phyloP scores from a whole-genome alignment of 441 rosid species.

The Kokia cookei region DNA sequence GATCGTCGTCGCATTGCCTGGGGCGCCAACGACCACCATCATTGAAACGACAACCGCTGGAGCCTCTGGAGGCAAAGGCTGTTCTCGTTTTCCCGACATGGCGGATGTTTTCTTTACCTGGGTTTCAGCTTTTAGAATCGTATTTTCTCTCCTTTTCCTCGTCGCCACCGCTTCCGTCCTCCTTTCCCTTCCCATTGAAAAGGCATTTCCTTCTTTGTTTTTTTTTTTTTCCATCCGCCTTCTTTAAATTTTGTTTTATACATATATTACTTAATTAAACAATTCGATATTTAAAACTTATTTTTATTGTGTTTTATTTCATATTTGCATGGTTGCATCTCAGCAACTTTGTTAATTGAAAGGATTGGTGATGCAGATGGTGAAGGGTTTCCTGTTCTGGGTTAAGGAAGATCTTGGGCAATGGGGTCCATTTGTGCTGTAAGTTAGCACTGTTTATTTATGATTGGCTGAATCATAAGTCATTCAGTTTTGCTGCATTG shows the following conservation, averaged over 20 bases:
- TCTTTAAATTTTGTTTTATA: background rate
- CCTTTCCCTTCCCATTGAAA: background rate
- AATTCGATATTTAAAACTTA: background rate
- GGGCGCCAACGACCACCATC: background rate
- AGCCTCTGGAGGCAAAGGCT: background rate
- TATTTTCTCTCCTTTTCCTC: background rate
- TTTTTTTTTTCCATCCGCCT: too few relatives aligned
- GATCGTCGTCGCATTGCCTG: background rate
- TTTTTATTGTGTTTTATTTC: background rate
- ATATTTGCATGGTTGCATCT: background rate
- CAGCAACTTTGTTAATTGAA: background rate
- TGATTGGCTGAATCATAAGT: background rate
- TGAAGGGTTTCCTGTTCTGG: background rate
- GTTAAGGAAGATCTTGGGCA: background rate
- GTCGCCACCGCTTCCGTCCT: background rate
- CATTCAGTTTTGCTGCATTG: background rate
- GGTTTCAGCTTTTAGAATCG: constrained; percentile 1
- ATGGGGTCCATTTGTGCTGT: background rate
- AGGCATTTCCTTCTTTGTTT: background rate
- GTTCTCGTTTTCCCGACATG: background rate
- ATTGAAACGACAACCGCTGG: background rate
- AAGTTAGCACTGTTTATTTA: background rate
- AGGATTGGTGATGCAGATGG: background rate
- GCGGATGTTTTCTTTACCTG: background rate
- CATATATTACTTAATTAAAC: background rate